These are phyloP conservation scores for Teratosphaeria epicoccoides DNA, from an alignment of 2,329 filamentous ascomycete species.

Conservation along the genomic window DNA sequence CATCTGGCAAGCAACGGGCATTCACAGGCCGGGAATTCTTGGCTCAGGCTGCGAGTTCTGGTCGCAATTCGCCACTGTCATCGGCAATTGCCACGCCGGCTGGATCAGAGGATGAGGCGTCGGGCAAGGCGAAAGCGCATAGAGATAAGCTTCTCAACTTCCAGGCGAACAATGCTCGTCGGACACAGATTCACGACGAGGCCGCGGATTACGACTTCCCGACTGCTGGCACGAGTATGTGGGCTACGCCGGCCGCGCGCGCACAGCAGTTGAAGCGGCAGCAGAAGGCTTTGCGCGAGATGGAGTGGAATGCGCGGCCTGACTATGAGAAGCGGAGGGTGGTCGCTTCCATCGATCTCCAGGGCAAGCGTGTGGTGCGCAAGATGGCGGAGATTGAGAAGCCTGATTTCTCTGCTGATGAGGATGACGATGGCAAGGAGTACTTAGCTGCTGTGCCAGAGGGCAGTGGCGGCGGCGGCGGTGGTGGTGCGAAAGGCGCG, in stretches of 20 bases:
- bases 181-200: conserved; percentile 80
- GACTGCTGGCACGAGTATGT: conserved; percentile 55
- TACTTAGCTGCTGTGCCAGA: conserved; percentile 9
- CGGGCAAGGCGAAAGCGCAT: conserved; percentile 63
- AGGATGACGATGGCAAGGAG: conserved; percentile 27
- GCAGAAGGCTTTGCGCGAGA: conserved; percentile 70
- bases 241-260: conserved; percentile 73
- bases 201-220: conserved; percentile 63
- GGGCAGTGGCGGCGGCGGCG: conserved; percentile 6
- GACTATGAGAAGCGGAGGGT: conserved; percentile 83
- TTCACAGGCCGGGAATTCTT: conserved; percentile 29
- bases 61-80: conserved; percentile 27
- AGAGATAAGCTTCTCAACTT: conserved; percentile 71
- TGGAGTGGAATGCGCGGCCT: conserved; percentile 74
- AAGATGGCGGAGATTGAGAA: conserved; percentile 53
- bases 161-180: conserved; percentile 72
- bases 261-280: conserved; percentile 76
- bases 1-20: conserved; percentile 28
- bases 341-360: conserved; percentile 75
- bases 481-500: conserved; percentile 33
- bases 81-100: conserved; percentile 18
- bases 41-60: conserved; percentile 20
- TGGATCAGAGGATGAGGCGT: conserved; percentile 35
- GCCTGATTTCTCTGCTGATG: conserved; percentile 46
- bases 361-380: conserved; percentile 63